Conservation (phyloP, 2,329 filamentous ascomycete species). For the Exserohilum rostratum region DNA sequence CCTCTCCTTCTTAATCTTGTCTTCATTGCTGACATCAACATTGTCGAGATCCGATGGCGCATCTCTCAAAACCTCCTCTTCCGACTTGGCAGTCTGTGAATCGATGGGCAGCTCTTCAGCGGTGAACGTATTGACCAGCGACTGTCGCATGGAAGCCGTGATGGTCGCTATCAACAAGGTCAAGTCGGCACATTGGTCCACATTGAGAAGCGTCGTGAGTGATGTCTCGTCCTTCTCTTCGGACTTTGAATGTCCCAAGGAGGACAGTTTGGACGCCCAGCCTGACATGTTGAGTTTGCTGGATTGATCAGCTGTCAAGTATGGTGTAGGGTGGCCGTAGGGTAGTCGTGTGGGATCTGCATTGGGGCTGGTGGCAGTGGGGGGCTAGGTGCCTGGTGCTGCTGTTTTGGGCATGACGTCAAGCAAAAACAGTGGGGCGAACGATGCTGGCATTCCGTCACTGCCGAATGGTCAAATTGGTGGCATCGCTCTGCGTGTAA, state of each 20-base stretch:
- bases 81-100: slow-evolving; percentile 22
- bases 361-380: not conserved
- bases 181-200: slow-evolving; percentile 54
- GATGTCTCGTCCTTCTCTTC: slow-evolving; percentile 41
- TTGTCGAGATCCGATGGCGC: slow-evolving; percentile 30
- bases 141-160: slow-evolving; percentile 55
- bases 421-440: slow-evolving; percentile 20
- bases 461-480: too few relatives aligned
- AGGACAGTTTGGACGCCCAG: slow-evolving; percentile 43
- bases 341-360: slow-evolving; percentile 1
- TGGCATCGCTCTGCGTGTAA: too few relatives aligned
- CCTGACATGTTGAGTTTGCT: slow-evolving; percentile 32
- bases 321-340: slow-evolving; percentile 2
- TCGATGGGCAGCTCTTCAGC: slow-evolving; percentile 34
- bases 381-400: slow-evolving; percentile 2
- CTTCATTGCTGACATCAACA: slow-evolving; percentile 39
- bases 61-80: slow-evolving; percentile 31
- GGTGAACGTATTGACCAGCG: slow-evolving; percentile 51
- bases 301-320: not conserved
- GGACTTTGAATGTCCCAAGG: slow-evolving; percentile 42
- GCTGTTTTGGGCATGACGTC: slow-evolving; percentile 27
- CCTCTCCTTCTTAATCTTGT: slow-evolving; percentile 39
- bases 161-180: slow-evolving; percentile 57
- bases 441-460: too few relatives aligned
- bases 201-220: slow-evolving; percentile 54